Base-by-base conservation (phyloP, 495 filamentous ascomycete genomes). In the Penicillium soppii region DNA sequence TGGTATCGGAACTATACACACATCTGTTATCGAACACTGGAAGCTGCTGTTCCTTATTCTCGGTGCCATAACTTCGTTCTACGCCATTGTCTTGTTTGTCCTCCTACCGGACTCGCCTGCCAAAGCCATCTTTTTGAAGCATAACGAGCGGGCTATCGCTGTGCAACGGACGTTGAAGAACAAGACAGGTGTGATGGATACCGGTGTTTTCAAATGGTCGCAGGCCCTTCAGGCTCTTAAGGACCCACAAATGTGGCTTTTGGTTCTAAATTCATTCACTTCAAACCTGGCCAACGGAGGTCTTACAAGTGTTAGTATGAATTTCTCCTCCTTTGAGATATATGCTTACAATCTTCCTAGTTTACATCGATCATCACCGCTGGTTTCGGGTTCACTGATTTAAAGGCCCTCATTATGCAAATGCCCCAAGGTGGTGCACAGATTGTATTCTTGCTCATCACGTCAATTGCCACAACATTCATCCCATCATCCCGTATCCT, bases 1-100 rank as follows among this genome's bases (percentile, higher is more conserved):
- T 26, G 82, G 65, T 10, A 82, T 85, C 48, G 81, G 84, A 55
- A 71, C 82, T 44, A 66, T 84, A 16, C 54, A 50, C 5, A 50
- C 56, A 10, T 20, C 43, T 2, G 32, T 33, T 2, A 52, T 62
- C 13, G 43, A 17, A 3, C 43, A 45, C 9, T 79, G 81, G 43
- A 83, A 71, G 25, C 71, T 76, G 39, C 79, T 86, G 71, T 86
- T 85, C 53, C 55, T 87, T 27, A 72, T 81, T 23, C 70, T 86
- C 20, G 85, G 83, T 20, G 51, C 78, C 10, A 47, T 86, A 13
- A 88, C 85, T 0, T 58, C 84, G 1, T 22, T 70, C 9, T 80
- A 77, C 17, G 78, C 71, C 0, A 56, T 76, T 0, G 59, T 77
- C n/a, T 64, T 79, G 5, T 77, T 74, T 27, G 70, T 67, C 52